Evolutionary conservation across 257 asterid species (phyloP).

Genomic region (Solanum bulbocastanum): DNA sequence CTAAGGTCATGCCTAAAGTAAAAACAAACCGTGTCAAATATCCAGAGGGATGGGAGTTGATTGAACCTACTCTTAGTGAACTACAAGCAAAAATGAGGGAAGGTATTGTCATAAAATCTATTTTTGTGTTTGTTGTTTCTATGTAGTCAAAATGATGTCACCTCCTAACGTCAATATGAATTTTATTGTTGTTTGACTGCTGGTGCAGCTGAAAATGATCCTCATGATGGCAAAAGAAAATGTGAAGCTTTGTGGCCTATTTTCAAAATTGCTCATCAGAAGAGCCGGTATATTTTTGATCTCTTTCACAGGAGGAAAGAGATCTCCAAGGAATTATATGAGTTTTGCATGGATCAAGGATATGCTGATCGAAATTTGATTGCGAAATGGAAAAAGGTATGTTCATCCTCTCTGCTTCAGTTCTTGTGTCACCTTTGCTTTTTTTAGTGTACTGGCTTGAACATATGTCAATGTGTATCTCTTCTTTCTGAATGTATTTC

Average conservation of each 20-base stretch:
- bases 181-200: neutral
- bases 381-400: slow-evolving; percentile 88
- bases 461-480: neutral
- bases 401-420: neutral
- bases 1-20: slow-evolving; percentile 76
- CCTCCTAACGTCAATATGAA: neutral
- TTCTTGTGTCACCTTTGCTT: neutral
- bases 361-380: slow-evolving; percentile 85
- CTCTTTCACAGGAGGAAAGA: slow-evolving; percentile 73
- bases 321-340: slow-evolving; percentile 75
- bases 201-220: slow-evolving; percentile 72
- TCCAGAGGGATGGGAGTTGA: slow-evolving; percentile 92
- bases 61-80: slow-evolving; percentile 80
- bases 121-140: neutral
- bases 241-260: slow-evolving; percentile 92
- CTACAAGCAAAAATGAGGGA: slow-evolving; percentile 92
- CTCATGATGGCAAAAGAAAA: slow-evolving; percentile 77
- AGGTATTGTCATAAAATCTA: slow-evolving; percentile 24
- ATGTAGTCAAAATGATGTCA: neutral
- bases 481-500: neutral
- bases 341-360: slow-evolving; percentile 93
- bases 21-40: slow-evolving; percentile 69
- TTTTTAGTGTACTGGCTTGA: neutral
- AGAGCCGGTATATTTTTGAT: slow-evolving; percentile 76
- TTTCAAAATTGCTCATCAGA: slow-evolving; percentile 87